These are phyloP conservation scores for Botrytis galanthina DNA, from an alignment of 2,329 filamentous ascomycete genomes.

Conservation along the genomic window DNA sequence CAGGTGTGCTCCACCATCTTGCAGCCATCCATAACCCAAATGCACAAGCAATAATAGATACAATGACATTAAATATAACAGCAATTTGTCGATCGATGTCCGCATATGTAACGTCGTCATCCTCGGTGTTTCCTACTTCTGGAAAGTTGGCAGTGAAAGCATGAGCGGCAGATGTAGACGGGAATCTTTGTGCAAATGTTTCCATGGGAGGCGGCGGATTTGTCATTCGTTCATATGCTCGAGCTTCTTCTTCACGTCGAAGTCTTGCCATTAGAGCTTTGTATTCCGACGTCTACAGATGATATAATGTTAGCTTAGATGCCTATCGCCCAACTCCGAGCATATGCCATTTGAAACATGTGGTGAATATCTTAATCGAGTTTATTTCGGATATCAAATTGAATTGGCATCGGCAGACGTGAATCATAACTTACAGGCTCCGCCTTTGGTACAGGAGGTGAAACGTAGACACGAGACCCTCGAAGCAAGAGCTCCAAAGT, in stretches of 20 bases:
- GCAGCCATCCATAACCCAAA: slow-evolving; percentile 76
- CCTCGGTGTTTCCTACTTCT: slow-evolving; percentile 44
- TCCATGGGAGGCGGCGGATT: slow-evolving; percentile 57
- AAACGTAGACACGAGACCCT: slow-evolving; percentile 69
- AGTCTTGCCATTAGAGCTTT: slow-evolving; percentile 84
- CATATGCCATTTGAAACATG: neutral
- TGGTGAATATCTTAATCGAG: neutral
- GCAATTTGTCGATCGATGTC: slow-evolving; percentile 80
- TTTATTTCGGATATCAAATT: neutral
- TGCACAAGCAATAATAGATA: slow-evolving; percentile 79
- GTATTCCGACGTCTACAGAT: slow-evolving; percentile 69
- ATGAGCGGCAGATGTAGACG: slow-evolving; percentile 50
- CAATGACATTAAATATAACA: slow-evolving; percentile 83
- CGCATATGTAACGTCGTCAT: slow-evolving; percentile 65
- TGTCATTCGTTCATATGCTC: slow-evolving; percentile 78
- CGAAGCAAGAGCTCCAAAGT: slow-evolving; percentile 69
- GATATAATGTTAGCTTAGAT: slow-evolving; percentile 19
- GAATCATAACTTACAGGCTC: slow-evolving; percentile 61
- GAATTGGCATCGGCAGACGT: neutral
- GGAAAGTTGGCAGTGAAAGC: slow-evolving; percentile 52
- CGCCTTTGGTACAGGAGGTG: slow-evolving; percentile 77
- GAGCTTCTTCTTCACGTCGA: slow-evolving; percentile 76
- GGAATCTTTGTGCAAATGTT: slow-evolving; percentile 59
- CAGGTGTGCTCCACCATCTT: slow-evolving; percentile 71
- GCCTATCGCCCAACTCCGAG: neutral